Conservation (phyloP, 768 basidiomycete species). For the Phallus indusiatus region DNA sequence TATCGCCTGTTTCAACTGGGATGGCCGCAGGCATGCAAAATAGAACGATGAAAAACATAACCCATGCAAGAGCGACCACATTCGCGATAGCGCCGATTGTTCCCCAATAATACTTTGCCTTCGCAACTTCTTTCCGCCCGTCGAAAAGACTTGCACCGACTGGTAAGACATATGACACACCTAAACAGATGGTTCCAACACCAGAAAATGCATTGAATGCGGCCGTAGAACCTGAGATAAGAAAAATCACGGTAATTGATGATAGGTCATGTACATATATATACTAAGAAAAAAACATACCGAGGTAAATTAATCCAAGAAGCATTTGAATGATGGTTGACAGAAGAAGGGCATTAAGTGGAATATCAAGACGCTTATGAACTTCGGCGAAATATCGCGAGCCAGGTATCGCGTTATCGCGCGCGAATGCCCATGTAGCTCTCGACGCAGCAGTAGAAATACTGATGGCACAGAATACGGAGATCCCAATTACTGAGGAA, state of each 20-base stretch:
- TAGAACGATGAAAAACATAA: conserved; percentile 49
- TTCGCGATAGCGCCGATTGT: conserved; percentile 38
- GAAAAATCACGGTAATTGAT: not conserved
- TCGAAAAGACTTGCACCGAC: conserved; percentile 42
- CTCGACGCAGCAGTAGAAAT: conserved; percentile 59
- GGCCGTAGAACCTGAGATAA: conserved; percentile 32
- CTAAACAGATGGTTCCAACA: conserved; percentile 56
- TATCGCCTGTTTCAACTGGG: conserved; percentile 41
- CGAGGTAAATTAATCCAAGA: conserved; percentile 55
- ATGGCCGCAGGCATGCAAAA: conserved; percentile 62
- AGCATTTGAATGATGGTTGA: conserved; percentile 49
- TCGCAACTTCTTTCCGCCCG: conserved; percentile 33
- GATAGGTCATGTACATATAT: no score
- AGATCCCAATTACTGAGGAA: conserved; percentile 39
- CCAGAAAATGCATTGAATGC: conserved; percentile 64
- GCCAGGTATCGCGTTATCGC: conserved; percentile 56
- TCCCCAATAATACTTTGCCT: conserved; percentile 44
- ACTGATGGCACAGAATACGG: conserved; percentile 56
- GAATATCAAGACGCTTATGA: conserved; percentile 34
- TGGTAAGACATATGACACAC: conserved; percentile 55
- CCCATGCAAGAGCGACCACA: conserved; percentile 46
- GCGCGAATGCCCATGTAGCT: conserved; percentile 62
- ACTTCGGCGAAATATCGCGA: conserved; percentile 39
- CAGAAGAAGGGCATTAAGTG: conserved; percentile 51
- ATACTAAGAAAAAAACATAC: conserved; percentile 7